These are phyloP conservation scores for Phytophthora colocasiae DNA, from an alignment of 352 stramenopile genomes.

Conservation along the genomic window DNA sequence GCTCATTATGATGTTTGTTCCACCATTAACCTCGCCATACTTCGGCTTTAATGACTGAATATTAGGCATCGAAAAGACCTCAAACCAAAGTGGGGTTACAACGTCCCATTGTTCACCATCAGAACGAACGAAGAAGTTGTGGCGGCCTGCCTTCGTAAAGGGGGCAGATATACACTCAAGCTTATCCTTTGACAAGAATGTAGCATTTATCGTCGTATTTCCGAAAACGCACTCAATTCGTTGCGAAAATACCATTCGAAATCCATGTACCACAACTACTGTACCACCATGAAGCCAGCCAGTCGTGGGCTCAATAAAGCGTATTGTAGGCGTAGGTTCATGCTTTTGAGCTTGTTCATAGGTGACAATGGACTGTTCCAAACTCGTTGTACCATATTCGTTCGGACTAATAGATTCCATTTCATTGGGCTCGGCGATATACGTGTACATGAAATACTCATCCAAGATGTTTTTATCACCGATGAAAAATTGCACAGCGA, in stretches of 20 bases:
- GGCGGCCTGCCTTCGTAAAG: slow-evolving; percentile 9
- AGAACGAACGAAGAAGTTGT: slow-evolving; percentile 25
- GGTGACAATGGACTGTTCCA: not conserved
- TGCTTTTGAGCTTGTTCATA: not conserved
- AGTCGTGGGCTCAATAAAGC: slow-evolving; percentile 30
- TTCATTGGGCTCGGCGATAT: slow-evolving; percentile 1
- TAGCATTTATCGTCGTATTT: slow-evolving; percentile 24
- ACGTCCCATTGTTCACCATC: slow-evolving; percentile 21
- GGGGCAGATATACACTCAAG: slow-evolving; percentile 40
- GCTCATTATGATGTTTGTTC: slow-evolving; percentile 34
- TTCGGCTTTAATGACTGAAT: slow-evolving; percentile 30
- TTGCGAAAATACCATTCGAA: slow-evolving; percentile 26
- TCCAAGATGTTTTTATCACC: slow-evolving; percentile 26
- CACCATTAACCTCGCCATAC: slow-evolving; percentile 33
- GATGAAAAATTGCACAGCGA: slow-evolving; percentile 41
- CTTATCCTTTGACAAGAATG: slow-evolving; percentile 33
- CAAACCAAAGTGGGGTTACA: slow-evolving; percentile 27
- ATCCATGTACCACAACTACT: slow-evolving; percentile 37
- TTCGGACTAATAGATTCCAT: not conserved
- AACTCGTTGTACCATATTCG: not conserved
- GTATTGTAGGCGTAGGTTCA: slow-evolving; percentile 21
- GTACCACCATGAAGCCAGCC: slow-evolving; percentile 51
- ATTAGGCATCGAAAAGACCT: slow-evolving; percentile 21
- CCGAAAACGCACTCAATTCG: slow-evolving; percentile 48
- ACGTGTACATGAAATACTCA: slow-evolving; percentile 36